A percentile compares a stretch with the other conserved stretches of the same genome.
These are phyloP conservation scores for Camptophora hylomeconis DNA, from an alignment of 2,329 filamentous ascomycete genomes.

Conservation along the genomic window DNA sequence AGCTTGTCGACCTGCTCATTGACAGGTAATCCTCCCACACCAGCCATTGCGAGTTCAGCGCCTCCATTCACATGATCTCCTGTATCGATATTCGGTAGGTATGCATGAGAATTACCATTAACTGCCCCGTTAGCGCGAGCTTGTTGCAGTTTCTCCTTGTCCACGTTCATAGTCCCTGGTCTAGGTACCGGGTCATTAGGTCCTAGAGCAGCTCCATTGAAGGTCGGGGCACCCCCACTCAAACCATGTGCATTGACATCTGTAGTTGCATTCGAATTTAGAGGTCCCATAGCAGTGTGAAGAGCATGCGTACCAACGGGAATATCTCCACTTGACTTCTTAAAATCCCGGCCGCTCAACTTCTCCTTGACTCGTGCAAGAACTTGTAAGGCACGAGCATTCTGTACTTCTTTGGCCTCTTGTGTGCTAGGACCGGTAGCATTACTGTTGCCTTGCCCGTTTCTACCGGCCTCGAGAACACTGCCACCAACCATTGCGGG, in stretches of 20 bases:
- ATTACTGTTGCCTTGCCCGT: slow-evolving; percentile 20
- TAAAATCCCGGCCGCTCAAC: slow-evolving; percentile 86
- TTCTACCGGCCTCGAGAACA: slow-evolving; percentile 25
- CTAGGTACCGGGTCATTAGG: too few relatives aligned
- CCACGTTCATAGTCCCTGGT: too few relatives aligned
- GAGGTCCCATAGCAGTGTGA: slow-evolving; percentile 4
- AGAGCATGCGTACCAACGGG: slow-evolving; percentile 1
- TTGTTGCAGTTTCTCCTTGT: too few relatives aligned
- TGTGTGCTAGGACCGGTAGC: slow-evolving; percentile 4
- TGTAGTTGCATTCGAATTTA: too few relatives aligned
- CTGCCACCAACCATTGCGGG: slow-evolving; percentile 15
- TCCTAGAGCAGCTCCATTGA: too few relatives aligned
- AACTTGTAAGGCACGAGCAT: slow-evolving; percentile 83
- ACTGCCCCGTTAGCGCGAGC: too few relatives aligned
- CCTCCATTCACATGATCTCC: slow-evolving; percentile 1
- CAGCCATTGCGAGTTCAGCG: not conserved
- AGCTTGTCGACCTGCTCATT: slow-evolving; percentile 87
- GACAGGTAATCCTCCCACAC: slow-evolving; percentile 52
- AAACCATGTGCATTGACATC: too few relatives aligned
- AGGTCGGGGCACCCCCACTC: too few relatives aligned
- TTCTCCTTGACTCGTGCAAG: slow-evolving; percentile 89
- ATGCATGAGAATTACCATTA: too few relatives aligned
- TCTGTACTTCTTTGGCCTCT: slow-evolving; percentile 63
- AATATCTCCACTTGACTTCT: slow-evolving; percentile 36
- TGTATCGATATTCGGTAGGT: too few relatives aligned